Evolutionary conservation across 352 stramenopile species (phyloP).

Genomic region (Thalassiosira exigua): DNA sequence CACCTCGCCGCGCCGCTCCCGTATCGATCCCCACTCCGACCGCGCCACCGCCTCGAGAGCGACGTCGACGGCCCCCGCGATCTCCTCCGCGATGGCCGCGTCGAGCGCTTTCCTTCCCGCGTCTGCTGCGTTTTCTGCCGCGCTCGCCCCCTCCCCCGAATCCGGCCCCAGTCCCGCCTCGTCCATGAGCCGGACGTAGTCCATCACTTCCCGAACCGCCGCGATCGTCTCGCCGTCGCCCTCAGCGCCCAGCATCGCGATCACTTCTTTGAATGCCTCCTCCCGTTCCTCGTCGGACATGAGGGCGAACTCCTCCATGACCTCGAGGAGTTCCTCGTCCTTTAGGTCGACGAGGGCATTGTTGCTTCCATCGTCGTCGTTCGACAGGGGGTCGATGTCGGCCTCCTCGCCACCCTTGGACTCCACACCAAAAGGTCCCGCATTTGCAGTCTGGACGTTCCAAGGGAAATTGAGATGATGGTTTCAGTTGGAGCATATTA

Average conservation of each 20-base stretch:
- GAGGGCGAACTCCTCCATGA: constrained; percentile 6
- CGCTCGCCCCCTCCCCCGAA: too few species aligned
- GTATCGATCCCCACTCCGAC: constrained; percentile 12
- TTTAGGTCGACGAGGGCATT: constrained; percentile 6
- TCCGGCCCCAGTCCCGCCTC: too few species aligned
- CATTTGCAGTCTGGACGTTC: constrained; percentile 6
- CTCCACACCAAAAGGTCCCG: constrained; percentile 6
- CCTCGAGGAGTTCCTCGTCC: constrained; percentile 10
- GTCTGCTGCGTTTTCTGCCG: too few species aligned
- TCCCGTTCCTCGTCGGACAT: constrained; percentile 15
- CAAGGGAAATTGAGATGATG: not conserved
- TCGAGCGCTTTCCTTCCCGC: too few species aligned
- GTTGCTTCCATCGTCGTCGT: constrained; percentile 4
- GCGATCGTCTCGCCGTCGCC: constrained; percentile 2
- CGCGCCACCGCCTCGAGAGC: constrained; percentile 17
- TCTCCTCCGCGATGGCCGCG: constrained; percentile 10
- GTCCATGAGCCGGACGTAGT: not conserved
- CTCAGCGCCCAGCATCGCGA: constrained; percentile 11
- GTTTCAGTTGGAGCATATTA: not conserved
- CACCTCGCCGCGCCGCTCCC: constrained; percentile 8
- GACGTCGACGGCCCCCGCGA: constrained; percentile 6
- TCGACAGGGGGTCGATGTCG: not conserved
- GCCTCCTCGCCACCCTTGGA: constrained; percentile 8
- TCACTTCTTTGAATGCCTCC: constrained; percentile 18
- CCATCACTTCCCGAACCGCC: not conserved